A percentile compares a stretch with the other conserved stretches of the same genome.
phyloP scores from a whole-genome alignment of 2,329 filamentous ascomycete species.

The Dothidotthia symphoricarpi region DNA sequence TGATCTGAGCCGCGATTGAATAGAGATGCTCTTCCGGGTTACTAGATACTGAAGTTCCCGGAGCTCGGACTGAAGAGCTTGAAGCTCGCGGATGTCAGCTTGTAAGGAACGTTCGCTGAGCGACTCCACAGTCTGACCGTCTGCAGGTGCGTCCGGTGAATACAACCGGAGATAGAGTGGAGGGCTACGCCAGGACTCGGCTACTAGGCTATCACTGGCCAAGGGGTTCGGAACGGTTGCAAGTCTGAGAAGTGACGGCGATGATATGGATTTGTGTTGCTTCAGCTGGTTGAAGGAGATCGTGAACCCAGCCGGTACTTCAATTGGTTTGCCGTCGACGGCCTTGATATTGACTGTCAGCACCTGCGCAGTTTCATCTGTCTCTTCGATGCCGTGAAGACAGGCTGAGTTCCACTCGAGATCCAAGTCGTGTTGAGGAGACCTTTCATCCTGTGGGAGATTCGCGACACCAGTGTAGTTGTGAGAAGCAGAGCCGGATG shows the following conservation, averaged over 20 bases:
- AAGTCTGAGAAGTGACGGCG: conserved; percentile 39
- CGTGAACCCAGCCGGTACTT: conserved; percentile 38
- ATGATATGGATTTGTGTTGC: conserved; percentile 18
- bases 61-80: conserved; percentile 41
- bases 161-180: conserved; percentile 34
- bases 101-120: conserved; percentile 25
- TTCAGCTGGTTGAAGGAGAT: conserved; percentile 41
- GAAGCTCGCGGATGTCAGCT: conserved; percentile 44
- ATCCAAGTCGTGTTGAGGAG: conserved; percentile 36
- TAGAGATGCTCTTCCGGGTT: conserved; percentile 36
- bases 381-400: conserved; percentile 33
- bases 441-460: conserved; percentile 36
- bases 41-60: conserved; percentile 40
- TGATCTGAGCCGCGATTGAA: conserved; percentile 33
- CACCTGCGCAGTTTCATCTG: conserved; percentile 37
- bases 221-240: conserved; percentile 34
- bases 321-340: conserved; percentile 37
- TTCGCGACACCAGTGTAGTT: conserved; percentile 28
- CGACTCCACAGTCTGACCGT: conserved; percentile 11
- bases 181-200: conserved; percentile 41
- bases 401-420: conserved; percentile 43
- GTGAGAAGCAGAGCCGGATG: conserved; percentile 35
- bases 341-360: conserved; percentile 42
- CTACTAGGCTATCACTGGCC: conserved; percentile 25
- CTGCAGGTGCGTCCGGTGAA: not conserved